These are phyloP conservation scores for Penicillium tannophilum DNA, from an alignment of 495 filamentous ascomycete genomes.

Conservation along the genomic window DNA sequence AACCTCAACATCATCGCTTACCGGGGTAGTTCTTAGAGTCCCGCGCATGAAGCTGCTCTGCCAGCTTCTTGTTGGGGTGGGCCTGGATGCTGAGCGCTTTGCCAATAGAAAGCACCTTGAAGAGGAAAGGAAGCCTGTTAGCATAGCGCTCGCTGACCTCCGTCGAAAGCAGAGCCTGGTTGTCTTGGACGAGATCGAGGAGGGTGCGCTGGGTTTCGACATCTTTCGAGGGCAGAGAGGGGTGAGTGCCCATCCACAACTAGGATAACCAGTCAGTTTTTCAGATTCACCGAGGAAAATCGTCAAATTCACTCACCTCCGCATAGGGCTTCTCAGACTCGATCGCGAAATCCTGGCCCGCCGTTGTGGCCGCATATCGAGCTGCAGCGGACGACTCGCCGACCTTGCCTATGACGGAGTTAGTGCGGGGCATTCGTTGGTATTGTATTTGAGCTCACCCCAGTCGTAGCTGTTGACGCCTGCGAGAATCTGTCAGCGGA, in stretches of 20 bases:
- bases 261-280: constrained; percentile 32
- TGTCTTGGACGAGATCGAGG: constrained; percentile 87
- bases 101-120: constrained; percentile 93
- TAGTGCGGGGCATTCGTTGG: constrained; percentile 30
- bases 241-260: constrained; percentile 99
- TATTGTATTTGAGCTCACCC: constrained; percentile 55
- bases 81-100: constrained; percentile 97
- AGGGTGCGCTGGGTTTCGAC: constrained; percentile 80
- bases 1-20: constrained; percentile 23
- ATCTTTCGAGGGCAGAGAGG: constrained; percentile 91
- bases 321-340: constrained; percentile 81
- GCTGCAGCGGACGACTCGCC: constrained; percentile 75
- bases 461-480: constrained; percentile 98
- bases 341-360: constrained; percentile 68
- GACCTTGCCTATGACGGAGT: constrained; percentile 58
- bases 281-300: not conserved
- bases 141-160: constrained; percentile 73
- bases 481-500: constrained; percentile 26
- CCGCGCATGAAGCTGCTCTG: constrained; percentile 79
- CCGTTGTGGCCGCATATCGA: constrained; percentile 76
- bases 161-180: constrained; percentile 74
- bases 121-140: constrained; percentile 86
- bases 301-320: constrained; percentile 56
- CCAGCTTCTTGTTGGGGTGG: constrained; percentile 96
- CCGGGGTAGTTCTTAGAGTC: constrained; percentile 94